These are phyloP conservation scores for Cryptococcus sp. DNA, from an alignment of 1,284 basidiomycete species.

Conservation along the genomic window DNA sequence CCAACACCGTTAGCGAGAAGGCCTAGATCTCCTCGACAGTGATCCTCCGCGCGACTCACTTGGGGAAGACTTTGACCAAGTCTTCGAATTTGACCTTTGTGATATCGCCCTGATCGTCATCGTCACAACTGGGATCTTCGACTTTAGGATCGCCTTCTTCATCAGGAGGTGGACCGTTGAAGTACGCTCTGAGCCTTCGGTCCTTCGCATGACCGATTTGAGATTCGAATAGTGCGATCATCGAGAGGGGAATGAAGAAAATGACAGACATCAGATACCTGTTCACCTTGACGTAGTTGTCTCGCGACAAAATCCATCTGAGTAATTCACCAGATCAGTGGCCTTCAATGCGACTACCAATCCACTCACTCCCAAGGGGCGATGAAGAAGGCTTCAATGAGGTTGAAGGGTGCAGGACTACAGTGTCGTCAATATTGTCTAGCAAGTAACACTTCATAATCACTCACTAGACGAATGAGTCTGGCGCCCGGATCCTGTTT, in stretches of 20 bases:
- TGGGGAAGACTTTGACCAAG: conserved; percentile 73
- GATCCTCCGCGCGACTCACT: conserved; percentile 59
- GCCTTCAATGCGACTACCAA: not conserved
- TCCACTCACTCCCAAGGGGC: conserved; percentile 77
- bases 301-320: conserved; percentile 35
- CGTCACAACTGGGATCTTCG: conserved; percentile 58
- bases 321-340: conserved; percentile 55
- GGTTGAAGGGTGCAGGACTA: conserved; percentile 65
- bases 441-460: conserved; percentile 2
- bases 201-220: conserved; percentile 57
- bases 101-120: conserved; percentile 59
- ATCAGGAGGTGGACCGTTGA: conserved; percentile 62
- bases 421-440: conserved; percentile 4
- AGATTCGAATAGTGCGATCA: conserved; percentile 77
- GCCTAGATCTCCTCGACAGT: not conserved
- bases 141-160: conserved; percentile 70
- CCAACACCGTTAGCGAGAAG: not conserved
- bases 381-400: conserved; percentile 76
- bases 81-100: conserved; percentile 73
- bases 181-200: conserved; percentile 62
- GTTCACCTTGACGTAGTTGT: conserved; percentile 63
- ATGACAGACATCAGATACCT: conserved; percentile 70
- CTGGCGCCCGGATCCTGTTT: conserved; percentile 66
- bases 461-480: conserved; percentile 56
- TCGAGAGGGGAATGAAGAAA: conserved; percentile 74